These are phyloP conservation scores for Triticum dicoccoides DNA, from an alignment of 176 grass and related monocot species.

Conservation along the genomic window DNA sequence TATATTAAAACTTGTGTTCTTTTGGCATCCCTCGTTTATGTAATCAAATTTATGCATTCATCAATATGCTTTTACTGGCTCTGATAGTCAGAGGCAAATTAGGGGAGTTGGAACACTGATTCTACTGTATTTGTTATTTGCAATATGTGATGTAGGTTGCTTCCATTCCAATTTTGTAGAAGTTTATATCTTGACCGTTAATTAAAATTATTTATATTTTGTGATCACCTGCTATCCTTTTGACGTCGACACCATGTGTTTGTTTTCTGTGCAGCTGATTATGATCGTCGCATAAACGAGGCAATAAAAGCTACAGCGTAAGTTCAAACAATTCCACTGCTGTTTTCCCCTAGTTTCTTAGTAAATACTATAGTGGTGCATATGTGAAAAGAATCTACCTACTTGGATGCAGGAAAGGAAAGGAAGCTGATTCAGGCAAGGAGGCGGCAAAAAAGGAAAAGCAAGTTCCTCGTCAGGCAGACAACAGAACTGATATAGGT, in stretches of 20 bases:
- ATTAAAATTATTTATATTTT: constrained; percentile 27
- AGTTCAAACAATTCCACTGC: constrained; percentile 38
- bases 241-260: constrained; percentile 27
- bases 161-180: neutral
- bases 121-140: neutral
- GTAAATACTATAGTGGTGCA: too few species aligned
- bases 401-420: constrained; percentile 43
- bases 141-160: constrained; percentile 8
- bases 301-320: constrained; percentile 70
- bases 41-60: constrained; percentile 12
- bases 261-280: constrained; percentile 66
- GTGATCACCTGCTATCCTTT: neutral
- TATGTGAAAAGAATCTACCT: neutral
- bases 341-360: neutral
- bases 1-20: constrained; percentile 13
- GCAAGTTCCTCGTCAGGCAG: neutral
- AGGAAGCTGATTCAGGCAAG: constrained; percentile 23
- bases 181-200: constrained; percentile 13
- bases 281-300: constrained; percentile 76
- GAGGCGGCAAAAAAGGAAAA: constrained; percentile 30
- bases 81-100: neutral
- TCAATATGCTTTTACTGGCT: neutral
- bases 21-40: constrained; percentile 1
- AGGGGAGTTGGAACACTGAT: neutral
- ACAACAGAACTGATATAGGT: constrained; percentile 24